Percentiles rank a stretch among this genome's conserved stretches.
These are phyloP conservation scores for Aureobasidium pullulans DNA, from an alignment of 2,329 filamentous ascomycete genomes.

Conservation along the genomic window DNA sequence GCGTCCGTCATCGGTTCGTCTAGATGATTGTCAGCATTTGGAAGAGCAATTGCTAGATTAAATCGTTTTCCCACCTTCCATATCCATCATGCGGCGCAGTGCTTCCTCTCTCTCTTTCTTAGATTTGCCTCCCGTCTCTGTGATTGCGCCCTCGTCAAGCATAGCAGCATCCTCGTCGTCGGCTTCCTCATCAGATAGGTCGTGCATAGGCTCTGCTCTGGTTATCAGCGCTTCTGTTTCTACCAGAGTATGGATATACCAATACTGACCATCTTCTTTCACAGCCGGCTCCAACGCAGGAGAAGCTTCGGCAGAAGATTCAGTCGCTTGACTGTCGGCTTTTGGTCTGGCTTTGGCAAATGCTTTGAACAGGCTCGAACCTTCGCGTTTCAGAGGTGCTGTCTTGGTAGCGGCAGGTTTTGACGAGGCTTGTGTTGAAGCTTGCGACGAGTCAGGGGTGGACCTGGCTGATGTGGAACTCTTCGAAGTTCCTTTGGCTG, in stretches of 20 bases:
- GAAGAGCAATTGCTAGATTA: background rate
- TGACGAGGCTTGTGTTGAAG: conserved; percentile 26
- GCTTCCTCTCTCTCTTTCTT: conserved; percentile 59
- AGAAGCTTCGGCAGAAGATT: conserved; percentile 31
- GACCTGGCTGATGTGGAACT: conserved; percentile 31
- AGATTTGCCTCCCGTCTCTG: conserved; percentile 30
- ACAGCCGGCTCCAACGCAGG: conserved; percentile 27
- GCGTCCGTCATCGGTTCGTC: conserved; percentile 55
- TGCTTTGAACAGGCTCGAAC: conserved; percentile 65
- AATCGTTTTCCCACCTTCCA: conserved; percentile 32
- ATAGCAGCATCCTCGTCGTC: conserved; percentile 39
- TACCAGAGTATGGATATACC: background rate
- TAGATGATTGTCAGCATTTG: conserved; percentile 19
- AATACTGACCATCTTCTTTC: conserved; percentile 12
- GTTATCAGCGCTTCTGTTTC: background rate
- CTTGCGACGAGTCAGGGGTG: conserved; percentile 24
- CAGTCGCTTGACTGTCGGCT: conserved; percentile 34
- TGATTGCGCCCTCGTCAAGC: conserved; percentile 17
- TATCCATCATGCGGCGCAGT: conserved; percentile 69
- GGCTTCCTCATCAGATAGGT: conserved; percentile 46
- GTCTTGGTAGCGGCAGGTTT: conserved; percentile 33
- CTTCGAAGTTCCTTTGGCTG: conserved; percentile 25
- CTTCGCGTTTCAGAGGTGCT: conserved; percentile 49
- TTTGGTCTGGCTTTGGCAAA: conserved; percentile 63
- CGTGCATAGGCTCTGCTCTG: conserved; percentile 25